phyloP scores from a whole-genome alignment of 78 protist genomes.

The Dictyostelium firmibasis region DNA sequence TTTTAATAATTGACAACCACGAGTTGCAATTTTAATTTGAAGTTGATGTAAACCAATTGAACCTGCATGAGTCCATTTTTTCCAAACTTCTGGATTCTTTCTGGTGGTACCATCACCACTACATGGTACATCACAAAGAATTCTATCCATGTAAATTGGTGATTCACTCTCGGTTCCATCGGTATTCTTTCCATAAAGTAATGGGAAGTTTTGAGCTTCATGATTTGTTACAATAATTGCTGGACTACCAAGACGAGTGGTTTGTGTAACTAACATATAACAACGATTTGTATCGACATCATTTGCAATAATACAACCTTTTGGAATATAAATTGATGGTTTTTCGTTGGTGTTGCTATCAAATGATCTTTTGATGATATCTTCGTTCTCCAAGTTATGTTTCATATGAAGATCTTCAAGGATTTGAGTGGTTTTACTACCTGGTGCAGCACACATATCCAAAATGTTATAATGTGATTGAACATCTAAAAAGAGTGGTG shows the following conservation, averaged over 20 bases:
- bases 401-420: constrained; percentile 87
- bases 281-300: constrained; percentile 95
- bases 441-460: constrained; percentile 99
- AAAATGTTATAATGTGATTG: constrained; percentile 81
- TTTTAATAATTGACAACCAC: constrained; percentile 86
- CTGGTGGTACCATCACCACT: constrained; percentile 98
- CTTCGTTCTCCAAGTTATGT: background rate
- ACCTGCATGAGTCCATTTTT: constrained; percentile 81
- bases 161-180: background rate
- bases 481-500: constrained; percentile 81
- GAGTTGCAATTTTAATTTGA: constrained; percentile 91
- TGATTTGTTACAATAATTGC: constrained; percentile 87
- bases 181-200: constrained; percentile 1
- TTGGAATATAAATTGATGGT: background rate
- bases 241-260: constrained; percentile 85
- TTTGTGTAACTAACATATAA: constrained; percentile 92
- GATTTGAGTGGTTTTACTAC: constrained; percentile 97
- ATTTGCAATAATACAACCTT: constrained; percentile 95
- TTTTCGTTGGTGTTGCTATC: background rate
- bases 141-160: constrained; percentile 88
- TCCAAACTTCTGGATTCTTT: constrained; percentile 94
- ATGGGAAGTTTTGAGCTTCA: constrained; percentile 89
- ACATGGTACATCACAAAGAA: constrained; percentile 99
- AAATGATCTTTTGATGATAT: background rate
- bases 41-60: constrained; percentile 80